Evolutionary conservation across 202 grass and related monocot species (phyloP), one percentile per base, ranked within the genome.

Genomic region (Brachypodium distachyon): DNA sequence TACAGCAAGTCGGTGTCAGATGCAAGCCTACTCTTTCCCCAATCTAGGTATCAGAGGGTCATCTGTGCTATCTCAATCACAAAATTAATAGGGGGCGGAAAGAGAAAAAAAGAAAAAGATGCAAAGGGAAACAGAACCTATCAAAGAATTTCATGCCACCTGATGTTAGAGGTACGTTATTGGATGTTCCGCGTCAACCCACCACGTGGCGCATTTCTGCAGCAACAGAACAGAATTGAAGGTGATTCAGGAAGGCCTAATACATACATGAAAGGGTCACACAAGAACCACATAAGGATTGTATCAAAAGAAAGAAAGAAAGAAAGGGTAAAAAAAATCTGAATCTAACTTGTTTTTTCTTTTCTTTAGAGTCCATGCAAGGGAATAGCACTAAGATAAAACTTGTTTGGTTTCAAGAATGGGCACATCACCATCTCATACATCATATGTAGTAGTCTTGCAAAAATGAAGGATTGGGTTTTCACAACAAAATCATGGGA

Each of bases 61-160:
- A 87, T 80, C 76, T 68, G 72, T 91, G 80, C 76, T 87, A 94
- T 91, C 78, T 91, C 79, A 90, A 89, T 88, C 82, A 68, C 65
- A 81, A 93, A 85, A 86, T 27, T 76, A 86, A 77, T 84, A 73
- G 32, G 73, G 73, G 73, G 69, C 31, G 11, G 38, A 55, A 82
- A 28, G 61, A 63, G 61, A 58, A 28, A 79, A 55, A 82, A 28
- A 54, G 68, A 62, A 58, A 28, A 79, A 82, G 38, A 75, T 70
- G 84, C 55, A 87, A 84, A 70, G 52, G 42, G 76, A 80, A 83
- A 87, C 61, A 19, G 82, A 88, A 67, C 37, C 73, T 76, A 88
- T 76, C 7, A 28, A 82, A 68, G 28, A 73, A 78, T 70, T 51
- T 60, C 70, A 82, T 82, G 84, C 84, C 71, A 67, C 57, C 83